These are phyloP conservation scores for Akanthomyces lecanii DNA, from an alignment of 2,329 filamentous ascomycete genomes.

Conservation along the genomic window DNA sequence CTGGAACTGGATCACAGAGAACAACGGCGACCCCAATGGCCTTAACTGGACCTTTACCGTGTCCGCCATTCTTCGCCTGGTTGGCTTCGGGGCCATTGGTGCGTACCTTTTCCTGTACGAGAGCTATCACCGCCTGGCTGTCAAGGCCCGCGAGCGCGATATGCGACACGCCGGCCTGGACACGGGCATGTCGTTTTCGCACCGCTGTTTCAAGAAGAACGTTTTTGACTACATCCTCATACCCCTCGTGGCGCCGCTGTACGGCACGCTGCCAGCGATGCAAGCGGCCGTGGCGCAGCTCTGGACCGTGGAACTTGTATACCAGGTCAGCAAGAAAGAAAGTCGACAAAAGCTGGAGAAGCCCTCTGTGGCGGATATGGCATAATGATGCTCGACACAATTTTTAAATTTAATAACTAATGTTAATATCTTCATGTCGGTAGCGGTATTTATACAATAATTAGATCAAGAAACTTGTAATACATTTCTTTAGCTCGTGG, in stretches of 20 bases:
- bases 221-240: conserved; percentile 61
- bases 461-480: background rate
- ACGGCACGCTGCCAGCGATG: conserved; percentile 62
- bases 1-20: conserved; percentile 52
- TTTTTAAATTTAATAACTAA: conserved; percentile 8
- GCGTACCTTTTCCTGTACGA: conserved; percentile 65
- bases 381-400: conserved; percentile 28
- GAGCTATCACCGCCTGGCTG: conserved; percentile 59
- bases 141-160: conserved; percentile 57
- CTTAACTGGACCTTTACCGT: conserved; percentile 57
- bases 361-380: conserved; percentile 41
- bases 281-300: conserved; percentile 67
- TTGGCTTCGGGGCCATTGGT: conserved; percentile 59
- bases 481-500: too few relatives aligned
- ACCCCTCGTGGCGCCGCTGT: conserved; percentile 63
- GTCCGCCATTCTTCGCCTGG: conserved; percentile 56
- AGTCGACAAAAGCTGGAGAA: conserved; percentile 47
- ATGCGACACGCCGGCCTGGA: conserved; percentile 62
- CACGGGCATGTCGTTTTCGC: conserved; percentile 62
- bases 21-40: conserved; percentile 46
- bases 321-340: conserved; percentile 68
- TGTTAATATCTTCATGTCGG: background rate
- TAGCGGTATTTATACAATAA: background rate
- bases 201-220: conserved; percentile 52
- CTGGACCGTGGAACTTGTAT: conserved; percentile 65